Conservation (phyloP, 2,329 filamentous ascomycete genomes). For the Apiospora malaysiana region DNA sequence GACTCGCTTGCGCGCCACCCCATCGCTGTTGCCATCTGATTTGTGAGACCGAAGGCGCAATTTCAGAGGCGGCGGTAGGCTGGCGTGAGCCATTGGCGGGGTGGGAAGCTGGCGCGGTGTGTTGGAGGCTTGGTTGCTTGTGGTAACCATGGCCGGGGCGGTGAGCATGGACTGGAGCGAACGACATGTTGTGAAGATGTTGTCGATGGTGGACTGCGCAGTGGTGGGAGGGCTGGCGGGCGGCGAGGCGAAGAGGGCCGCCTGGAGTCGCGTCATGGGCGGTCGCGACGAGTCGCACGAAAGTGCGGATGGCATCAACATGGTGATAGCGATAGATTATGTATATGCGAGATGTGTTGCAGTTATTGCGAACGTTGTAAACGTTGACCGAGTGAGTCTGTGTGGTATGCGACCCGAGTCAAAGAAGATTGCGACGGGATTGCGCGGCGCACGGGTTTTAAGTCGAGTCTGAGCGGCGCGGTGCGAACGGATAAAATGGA, state of each 20-base stretch:
- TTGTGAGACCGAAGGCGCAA: slow-evolving; percentile 59
- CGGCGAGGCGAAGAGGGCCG: slow-evolving; percentile 62
- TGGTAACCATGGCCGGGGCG: slow-evolving; percentile 38
- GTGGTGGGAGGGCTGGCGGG: slow-evolving; percentile 59
- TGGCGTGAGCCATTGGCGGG: slow-evolving; percentile 59
- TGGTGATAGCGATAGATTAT: slow-evolving; percentile 38
- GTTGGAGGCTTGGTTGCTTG: slow-evolving; percentile 27
- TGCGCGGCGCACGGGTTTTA: slow-evolving; percentile 20
- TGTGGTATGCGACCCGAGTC: slow-evolving; percentile 18
- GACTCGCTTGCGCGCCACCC: slow-evolving; percentile 51
- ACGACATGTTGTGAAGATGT: slow-evolving; percentile 65
- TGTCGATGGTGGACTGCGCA: slow-evolving; percentile 54
- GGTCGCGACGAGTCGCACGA: slow-evolving; percentile 61
- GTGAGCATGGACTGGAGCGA: slow-evolving; percentile 65
- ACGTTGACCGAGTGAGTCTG: slow-evolving; percentile 5
- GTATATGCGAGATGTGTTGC: neutral
- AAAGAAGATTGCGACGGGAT: slow-evolving; percentile 19
- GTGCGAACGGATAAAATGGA: slow-evolving; percentile 7
- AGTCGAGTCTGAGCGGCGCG: slow-evolving; percentile 17
- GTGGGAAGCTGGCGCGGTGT: slow-evolving; percentile 54
- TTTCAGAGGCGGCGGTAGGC: slow-evolving; percentile 50
- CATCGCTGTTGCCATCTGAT: slow-evolving; percentile 39
- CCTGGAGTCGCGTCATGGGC: slow-evolving; percentile 51
- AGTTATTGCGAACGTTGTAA: neutral
- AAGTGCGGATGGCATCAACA: slow-evolving; percentile 66